Evolutionary conservation across 2,329 filamentous ascomycete genomes (phyloP).

Genomic region (Penicillium crustosum): DNA sequence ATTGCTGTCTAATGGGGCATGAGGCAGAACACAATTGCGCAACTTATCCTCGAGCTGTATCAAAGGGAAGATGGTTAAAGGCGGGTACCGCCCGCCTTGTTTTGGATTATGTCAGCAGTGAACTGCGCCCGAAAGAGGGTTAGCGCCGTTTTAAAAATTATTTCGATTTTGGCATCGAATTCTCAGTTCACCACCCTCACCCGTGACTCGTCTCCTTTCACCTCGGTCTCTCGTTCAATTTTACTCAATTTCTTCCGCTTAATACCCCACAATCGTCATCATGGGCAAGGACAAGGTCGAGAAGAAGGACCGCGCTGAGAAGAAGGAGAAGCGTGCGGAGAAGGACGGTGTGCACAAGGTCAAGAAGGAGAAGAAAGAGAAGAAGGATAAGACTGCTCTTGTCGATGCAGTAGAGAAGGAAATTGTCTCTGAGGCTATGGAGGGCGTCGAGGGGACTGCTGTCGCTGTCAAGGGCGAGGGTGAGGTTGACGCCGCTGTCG

Average conservation of each 20-base stretch:
- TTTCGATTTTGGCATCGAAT: conserved; percentile 16
- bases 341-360: conserved; percentile 47
- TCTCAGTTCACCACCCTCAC: conserved; percentile 20
- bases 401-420: conserved; percentile 43
- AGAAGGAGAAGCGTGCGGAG: conserved; percentile 47
- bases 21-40: neutral
- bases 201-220: conserved; percentile 23
- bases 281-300: conserved; percentile 50
- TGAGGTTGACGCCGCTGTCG: conserved; percentile 30
- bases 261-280: conserved; percentile 26
- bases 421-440: conserved; percentile 38
- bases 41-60: conserved; percentile 8
- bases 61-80: conserved; percentile 8
- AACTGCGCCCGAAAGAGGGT: conserved; percentile 4
- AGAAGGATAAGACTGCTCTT: conserved; percentile 43
- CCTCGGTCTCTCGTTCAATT: conserved; percentile 19
- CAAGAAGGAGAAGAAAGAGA: conserved; percentile 50
- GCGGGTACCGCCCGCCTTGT: conserved; percentile 7
- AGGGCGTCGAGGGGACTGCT: conserved; percentile 36
- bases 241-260: conserved; percentile 13
- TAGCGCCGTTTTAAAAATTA: conserved; percentile 19
- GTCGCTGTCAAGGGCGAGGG: conserved; percentile 24
- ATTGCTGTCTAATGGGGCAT: neutral
- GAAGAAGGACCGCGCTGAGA: conserved; percentile 48
- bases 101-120: conserved; percentile 6